Evolutionary conservation across 148 eudicot genomes (phyloP), one percentile per base, ranked within the genome.

Genomic region (Spergularia bocconei): DNA sequence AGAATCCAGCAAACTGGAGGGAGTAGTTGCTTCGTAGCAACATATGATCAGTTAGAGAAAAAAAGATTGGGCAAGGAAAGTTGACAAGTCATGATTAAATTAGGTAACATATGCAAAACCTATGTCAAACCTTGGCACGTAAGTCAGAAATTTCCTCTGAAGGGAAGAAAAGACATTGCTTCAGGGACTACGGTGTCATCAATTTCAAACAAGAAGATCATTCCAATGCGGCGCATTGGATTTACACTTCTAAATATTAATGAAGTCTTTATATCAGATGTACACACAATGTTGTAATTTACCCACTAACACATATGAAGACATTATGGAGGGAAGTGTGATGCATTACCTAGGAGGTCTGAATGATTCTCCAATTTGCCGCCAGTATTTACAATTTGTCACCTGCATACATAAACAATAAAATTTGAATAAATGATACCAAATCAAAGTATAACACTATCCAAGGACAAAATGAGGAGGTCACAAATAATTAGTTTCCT

Each of bases 291-390:
- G 33, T 44, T 53, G 56, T 64, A 66, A 69, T 51, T 50, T 72
- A 16, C 19, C 55, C 52, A 33, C 19, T 55, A 71, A 53, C 11
- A 33, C 4, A 70, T n/a, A 71, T 44, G 13, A 65, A 33, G 58
- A 14, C 41, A 64, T 36, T 6, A 47, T 48, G 11, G 55, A 63
- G 56, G 54, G 47, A 72, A 55, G 58, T 4, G 52, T 63, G 38
- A 63, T 68, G 29, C 79, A 80, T 85, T 89, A 93, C 96, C 90
- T 93, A 44, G 96, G 96, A 58, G 98, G 96, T 71, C 87, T 87
- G 73, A 93, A 93, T 33, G 98, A 89, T 78, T 89, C 96, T 76
- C 98, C 98, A 33, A 93, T 88, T 87, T 89, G 93, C 77, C 98
- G 92, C 98, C 98, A 93, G 74, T 81, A 84, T 84, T 93, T 93